A percentile compares a stretch with the other conserved stretches of the same genome.
These are phyloP conservation scores for Fraxinus xanthoxyloides DNA, from an alignment of 305 asterid genomes.

Conservation along the genomic window DNA sequence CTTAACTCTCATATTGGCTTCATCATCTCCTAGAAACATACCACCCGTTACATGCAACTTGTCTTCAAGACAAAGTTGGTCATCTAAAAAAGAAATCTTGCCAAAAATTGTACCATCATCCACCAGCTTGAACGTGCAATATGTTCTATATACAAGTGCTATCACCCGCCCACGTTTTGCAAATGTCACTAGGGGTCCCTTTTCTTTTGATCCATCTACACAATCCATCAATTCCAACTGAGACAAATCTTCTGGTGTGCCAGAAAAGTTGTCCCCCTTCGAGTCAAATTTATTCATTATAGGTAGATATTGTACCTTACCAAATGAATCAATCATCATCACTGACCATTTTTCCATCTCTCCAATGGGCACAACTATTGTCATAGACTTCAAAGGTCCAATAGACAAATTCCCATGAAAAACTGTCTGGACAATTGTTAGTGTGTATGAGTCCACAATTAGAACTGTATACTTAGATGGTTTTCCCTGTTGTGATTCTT, in stretches of 20 bases:
- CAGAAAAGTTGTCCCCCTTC: constrained; percentile 40
- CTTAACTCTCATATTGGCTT: constrained; percentile 13
- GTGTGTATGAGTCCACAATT: constrained; percentile 72
- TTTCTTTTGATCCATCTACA: constrained; percentile 47
- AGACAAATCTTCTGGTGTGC: constrained; percentile 36
- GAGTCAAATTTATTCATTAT: constrained; percentile 50
- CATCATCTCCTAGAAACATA: constrained; percentile 51
- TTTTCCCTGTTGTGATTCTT: constrained; percentile 37
- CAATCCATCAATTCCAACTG: constrained; percentile 47
- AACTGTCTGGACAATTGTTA: constrained; percentile 76
- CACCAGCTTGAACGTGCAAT: constrained; percentile 69
- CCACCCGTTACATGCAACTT: constrained; percentile 59
- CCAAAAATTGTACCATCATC: constrained; percentile 59
- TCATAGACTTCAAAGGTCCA: constrained; percentile 80
- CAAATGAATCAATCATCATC: constrained; percentile 70
- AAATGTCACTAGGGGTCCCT: constrained; percentile 53
- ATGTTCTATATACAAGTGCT: constrained; percentile 64
- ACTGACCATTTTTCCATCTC: constrained; percentile 65
- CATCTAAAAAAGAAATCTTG: constrained; percentile 55
- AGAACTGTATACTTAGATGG: constrained; percentile 61
- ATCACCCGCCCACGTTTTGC: constrained; percentile 52
- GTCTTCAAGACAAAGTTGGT: constrained; percentile 58
- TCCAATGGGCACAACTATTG: constrained; percentile 46
- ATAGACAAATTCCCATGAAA: constrained; percentile 71
- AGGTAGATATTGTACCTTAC: constrained; percentile 66